Base-by-base conservation (phyloP, 2,329 filamentous ascomycete species). In the Cercospora sp. region DNA sequence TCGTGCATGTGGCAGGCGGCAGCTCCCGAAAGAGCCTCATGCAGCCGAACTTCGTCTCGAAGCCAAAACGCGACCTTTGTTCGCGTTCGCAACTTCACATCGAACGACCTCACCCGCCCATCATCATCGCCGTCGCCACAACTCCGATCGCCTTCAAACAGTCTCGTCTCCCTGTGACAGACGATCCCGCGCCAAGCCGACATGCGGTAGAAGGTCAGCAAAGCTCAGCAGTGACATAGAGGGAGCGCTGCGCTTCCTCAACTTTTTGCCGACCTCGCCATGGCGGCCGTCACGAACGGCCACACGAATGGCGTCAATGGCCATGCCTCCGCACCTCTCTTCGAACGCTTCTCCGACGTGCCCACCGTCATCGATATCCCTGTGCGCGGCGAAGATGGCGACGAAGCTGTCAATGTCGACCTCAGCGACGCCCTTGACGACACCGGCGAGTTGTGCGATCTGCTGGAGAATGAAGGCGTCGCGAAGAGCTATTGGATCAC, bases 401-500 rank as follows among this genome's bases (percentile, higher is more conserved):
- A 89, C 74, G 84, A 87, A 76, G 85, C 93, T 76, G 95, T 99
- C 79, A 95, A 98, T 82, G 92, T 99, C 76, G 92, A 96, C 77
- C 88, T 98, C 64, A 91, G 94, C 77, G 92, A 94, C 72, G 89
- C 97, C 45, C 88, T 94, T 69, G 95, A 98, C 79, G 95, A 78
- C 60, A 98, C 77, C 92, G 67, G 66, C 93, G 20, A 97, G 92
- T 87, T 99, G 5, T 99, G 95, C 80, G 95, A 92, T 31, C 86
- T 99, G 61, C 89, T 99, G 71, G 94, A 99, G 82, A 96, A 95
- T 77, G 96, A 99, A 80, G 89, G 90, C 76, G 94, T 93, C 16
- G 91, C 92, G 42, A 93, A 94, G 75, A 92, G 90, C 63, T 96
- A 96, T 74, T 99, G 96, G 96, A 94, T 99, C 85, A 94, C 93